A percentile compares a stretch with the other conserved stretches of the same genome.
Evolutionary conservation across 2,329 filamentous ascomycete species (phyloP).

Genomic region (Epichloe sp.): DNA sequence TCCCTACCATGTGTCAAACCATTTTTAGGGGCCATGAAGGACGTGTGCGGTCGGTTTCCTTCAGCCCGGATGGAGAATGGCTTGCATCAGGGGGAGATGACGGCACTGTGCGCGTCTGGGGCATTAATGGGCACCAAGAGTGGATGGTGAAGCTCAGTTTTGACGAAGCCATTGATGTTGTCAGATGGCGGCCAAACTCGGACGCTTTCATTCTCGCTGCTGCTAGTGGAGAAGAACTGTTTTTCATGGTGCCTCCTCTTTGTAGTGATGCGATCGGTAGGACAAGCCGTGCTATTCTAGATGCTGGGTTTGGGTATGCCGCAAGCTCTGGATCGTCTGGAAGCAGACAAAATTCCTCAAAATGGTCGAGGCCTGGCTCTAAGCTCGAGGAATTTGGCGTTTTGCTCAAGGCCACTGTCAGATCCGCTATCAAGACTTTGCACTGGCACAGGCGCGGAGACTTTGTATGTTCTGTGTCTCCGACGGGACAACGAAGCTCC

Average conservation of each 20-base stretch:
- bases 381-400: conserved; percentile 67
- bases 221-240: conserved; percentile 72
- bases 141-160: conserved; percentile 71
- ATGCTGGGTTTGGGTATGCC: conserved; percentile 91
- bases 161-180: conserved; percentile 69
- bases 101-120: conserved; percentile 83
- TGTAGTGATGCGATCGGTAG: conserved; percentile 63
- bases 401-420: conserved; percentile 66
- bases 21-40: conserved; percentile 83
- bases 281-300: conserved; percentile 61
- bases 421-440: conserved; percentile 71
- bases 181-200: conserved; percentile 78
- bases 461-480: conserved; percentile 86
- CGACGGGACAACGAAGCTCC: conserved; percentile 61
- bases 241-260: conserved; percentile 65
- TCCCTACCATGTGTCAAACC: conserved; percentile 80
- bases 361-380: conserved; percentile 69
- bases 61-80: conserved; percentile 77
- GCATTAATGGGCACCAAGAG: conserved; percentile 76
- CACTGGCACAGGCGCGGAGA: conserved; percentile 91
- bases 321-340: conserved; percentile 43
- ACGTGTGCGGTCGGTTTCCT: conserved; percentile 68
- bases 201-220: conserved; percentile 74
- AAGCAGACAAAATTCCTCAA: conserved; percentile 61
- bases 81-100: conserved; percentile 94